These are phyloP conservation scores for Penicillium sp. DNA, from an alignment of 2,329 filamentous ascomycete genomes.

Conservation along the genomic window DNA sequence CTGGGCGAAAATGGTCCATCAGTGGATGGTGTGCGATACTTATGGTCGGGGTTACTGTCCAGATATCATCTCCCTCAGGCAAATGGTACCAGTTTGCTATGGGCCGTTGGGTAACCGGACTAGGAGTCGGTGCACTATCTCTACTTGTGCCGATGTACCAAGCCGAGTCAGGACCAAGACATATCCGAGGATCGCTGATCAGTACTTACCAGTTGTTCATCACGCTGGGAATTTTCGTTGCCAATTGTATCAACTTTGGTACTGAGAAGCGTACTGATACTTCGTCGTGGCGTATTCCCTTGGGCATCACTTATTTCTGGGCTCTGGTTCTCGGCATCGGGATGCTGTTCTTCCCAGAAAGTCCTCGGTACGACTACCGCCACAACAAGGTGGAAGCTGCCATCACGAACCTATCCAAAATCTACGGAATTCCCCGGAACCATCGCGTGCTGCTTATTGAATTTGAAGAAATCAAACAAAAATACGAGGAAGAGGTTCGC, in stretches of 20 bases:
- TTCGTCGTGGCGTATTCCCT: constrained; percentile 50
- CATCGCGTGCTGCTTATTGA: constrained; percentile 56
- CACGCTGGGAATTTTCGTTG: constrained; percentile 48
- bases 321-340: constrained; percentile 55
- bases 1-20: constrained; percentile 46
- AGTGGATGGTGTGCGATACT: constrained; percentile 42
- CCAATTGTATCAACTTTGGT: constrained; percentile 50
- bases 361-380: constrained; percentile 61
- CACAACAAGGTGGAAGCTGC: constrained; percentile 54
- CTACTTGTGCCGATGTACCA: constrained; percentile 50
- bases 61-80: constrained; percentile 39
- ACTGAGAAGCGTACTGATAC: constrained; percentile 38
- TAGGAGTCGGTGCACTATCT: constrained; percentile 46
- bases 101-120: constrained; percentile 45
- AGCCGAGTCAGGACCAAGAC: constrained; percentile 45
- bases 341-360: constrained; percentile 58
- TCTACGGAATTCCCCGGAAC: constrained; percentile 55
- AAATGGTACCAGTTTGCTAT: constrained; percentile 45
- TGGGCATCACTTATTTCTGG: constrained; percentile 61
- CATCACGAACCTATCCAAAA: constrained; percentile 52
- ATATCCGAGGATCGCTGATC: constrained; percentile 48
- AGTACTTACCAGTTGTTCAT: constrained; percentile 51
- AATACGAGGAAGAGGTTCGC: constrained; percentile 55
- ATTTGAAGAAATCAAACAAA: constrained; percentile 57
- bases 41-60: constrained; percentile 43